A percentile compares a stretch with the other conserved stretches of the same genome.
Evolutionary conservation across 495 filamentous ascomycete species (phyloP).

Genomic region (Xylaria acuta): DNA sequence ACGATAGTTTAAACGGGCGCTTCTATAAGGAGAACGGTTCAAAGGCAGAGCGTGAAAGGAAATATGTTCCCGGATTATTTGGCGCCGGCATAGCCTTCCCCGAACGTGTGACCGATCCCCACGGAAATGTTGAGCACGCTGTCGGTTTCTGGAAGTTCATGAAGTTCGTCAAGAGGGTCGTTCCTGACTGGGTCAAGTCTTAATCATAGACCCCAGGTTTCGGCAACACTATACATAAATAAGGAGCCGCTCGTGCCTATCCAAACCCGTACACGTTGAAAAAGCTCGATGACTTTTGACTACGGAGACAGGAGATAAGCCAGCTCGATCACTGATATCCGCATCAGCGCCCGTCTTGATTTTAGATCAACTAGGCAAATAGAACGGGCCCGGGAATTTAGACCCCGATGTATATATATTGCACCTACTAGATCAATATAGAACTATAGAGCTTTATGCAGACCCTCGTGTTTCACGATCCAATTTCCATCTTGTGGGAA

Average conservation of each 20-base stretch:
- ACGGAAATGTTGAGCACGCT: conserved; percentile 65
- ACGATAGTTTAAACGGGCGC: conserved; percentile 56
- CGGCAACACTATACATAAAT: not conserved
- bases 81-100: conserved; percentile 69
- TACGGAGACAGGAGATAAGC: not conserved
- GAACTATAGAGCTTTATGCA: conserved; percentile 15
- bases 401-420: not conserved
- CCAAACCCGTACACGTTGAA: not conserved
- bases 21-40: conserved; percentile 48
- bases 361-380: not conserved
- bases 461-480: conserved; percentile 23
- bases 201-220: not conserved
- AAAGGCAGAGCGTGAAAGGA: conserved; percentile 29
- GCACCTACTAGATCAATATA: not conserved
- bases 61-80: conserved; percentile 56
- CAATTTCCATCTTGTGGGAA: conserved; percentile 23
- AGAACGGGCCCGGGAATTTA: not conserved
- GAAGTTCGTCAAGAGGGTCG: conserved; percentile 62
- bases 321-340: not conserved
- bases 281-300: not conserved
- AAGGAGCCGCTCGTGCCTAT: not conserved
- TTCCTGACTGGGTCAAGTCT: conserved; percentile 50
- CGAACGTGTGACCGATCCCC: conserved; percentile 63
- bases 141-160: conserved; percentile 71
- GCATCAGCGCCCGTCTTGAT: not conserved